A percentile compares a stretch with the other conserved stretches of the same genome.
Evolutionary conservation across 306 rosid species (phyloP).

Genomic region (Mimosa pudica): DNA sequence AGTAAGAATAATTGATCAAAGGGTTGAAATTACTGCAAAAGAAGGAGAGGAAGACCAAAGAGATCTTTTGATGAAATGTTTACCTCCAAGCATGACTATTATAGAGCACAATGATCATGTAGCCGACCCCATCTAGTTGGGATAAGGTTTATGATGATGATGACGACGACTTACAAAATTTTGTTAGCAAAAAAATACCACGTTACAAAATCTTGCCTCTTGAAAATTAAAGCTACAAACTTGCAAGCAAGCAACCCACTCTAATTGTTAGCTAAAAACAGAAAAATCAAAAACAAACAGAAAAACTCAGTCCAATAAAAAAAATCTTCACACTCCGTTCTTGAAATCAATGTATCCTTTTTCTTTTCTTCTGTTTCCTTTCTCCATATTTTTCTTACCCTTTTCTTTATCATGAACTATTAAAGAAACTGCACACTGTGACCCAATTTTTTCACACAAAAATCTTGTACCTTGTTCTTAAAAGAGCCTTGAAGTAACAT

Average conservation of each 20-base stretch:
- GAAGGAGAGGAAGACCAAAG: too few relatives aligned
- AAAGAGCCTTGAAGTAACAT: background rate
- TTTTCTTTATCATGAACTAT: constrained; percentile 20
- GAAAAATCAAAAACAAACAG: background rate
- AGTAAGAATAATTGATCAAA: too few relatives aligned
- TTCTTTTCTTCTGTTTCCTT: background rate
- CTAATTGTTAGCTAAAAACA: constrained; percentile 39
- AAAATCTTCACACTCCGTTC: constrained; percentile 16
- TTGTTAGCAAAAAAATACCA: constrained; percentile 1
- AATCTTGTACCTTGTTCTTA: constrained; percentile 23
- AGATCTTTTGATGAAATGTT: too few relatives aligned
- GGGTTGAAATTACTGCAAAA: too few relatives aligned
- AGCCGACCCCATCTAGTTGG: too few relatives aligned
- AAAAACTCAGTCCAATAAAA: background rate
- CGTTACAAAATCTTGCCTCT: constrained; percentile 38
- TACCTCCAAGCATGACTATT: too few relatives aligned
- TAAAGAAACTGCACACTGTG: constrained; percentile 49
- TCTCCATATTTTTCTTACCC: background rate
- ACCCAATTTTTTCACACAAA: constrained; percentile 36
- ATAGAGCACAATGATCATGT: too few relatives aligned
- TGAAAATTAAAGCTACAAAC: constrained; percentile 41
- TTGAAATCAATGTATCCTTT: background rate
- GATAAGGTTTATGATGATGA: too few relatives aligned
- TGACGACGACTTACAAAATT: constrained; percentile 35
- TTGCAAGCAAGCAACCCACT: constrained; percentile 41